phyloP scores from a whole-genome alignment of 805 yeast genomes.

The Candida sithepensis region DNA sequence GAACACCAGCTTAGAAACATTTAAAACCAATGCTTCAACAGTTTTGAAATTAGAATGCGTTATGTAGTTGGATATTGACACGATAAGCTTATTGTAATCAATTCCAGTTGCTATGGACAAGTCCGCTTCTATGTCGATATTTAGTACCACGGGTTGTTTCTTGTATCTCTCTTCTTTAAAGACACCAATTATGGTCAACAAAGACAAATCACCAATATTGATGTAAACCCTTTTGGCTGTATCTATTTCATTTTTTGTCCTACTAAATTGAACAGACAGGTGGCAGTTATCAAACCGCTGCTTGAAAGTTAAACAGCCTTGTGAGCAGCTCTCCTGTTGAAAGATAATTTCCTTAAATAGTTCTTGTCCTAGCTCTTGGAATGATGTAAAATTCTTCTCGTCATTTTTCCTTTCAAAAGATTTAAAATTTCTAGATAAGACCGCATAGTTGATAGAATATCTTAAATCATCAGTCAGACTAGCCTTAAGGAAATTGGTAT shows the following conservation, averaged over 20 bases:
- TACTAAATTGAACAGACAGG: conserved; percentile 8
- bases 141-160: conserved; percentile 69
- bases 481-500: conserved; percentile 69
- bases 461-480: conserved; percentile 76
- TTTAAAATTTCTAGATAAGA: conserved; percentile 63
- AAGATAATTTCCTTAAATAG: conserved; percentile 20
- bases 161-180: conserved; percentile 85
- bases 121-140: conserved; percentile 44
- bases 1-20: conserved; percentile 45
- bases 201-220: conserved; percentile 46
- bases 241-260: neutral
- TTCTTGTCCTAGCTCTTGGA: conserved; percentile 33
- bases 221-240: conserved; percentile 16
- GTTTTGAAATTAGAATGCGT: conserved; percentile 83
- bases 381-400: conserved; percentile 38
- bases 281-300: conserved; percentile 5
- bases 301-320: conserved; percentile 14
- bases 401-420: conserved; percentile 43
- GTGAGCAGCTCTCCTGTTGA: conserved; percentile 12
- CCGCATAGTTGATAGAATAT: conserved; percentile 86
- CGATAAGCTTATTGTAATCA: conserved; percentile 41
- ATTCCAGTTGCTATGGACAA: conserved; percentile 20
- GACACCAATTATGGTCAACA: conserved; percentile 85
- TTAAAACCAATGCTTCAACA: conserved; percentile 84
- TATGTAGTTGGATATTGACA: conserved; percentile 54